These are phyloP conservation scores for Yarrowia sp. DNA, from an alignment of 805 yeast genomes.

Conservation along the genomic window DNA sequence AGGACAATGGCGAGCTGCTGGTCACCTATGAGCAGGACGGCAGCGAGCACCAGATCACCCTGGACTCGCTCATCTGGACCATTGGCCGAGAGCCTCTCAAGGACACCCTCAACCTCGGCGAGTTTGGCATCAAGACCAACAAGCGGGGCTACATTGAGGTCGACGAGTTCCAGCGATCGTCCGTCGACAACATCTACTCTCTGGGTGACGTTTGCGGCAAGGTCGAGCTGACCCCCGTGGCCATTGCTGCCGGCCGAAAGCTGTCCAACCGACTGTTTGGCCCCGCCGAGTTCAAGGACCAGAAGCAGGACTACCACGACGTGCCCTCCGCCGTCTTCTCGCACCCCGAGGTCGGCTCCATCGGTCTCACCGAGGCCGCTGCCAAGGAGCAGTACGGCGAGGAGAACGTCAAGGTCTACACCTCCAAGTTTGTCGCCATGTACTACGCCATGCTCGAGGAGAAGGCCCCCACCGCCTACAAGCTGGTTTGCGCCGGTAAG, in stretches of 20 bases:
- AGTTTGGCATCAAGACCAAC: conserved; percentile 72
- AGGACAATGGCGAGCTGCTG: conserved; percentile 57
- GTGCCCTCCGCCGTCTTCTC: conserved; percentile 97
- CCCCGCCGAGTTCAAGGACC: conserved; percentile 67
- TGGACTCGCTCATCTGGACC: conserved; percentile 90
- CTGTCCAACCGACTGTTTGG: conserved; percentile 92
- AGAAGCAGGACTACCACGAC: conserved; percentile 83
- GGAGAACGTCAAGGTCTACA: conserved; percentile 80
- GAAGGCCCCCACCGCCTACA: conserved; percentile 88
- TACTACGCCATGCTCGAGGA: conserved; percentile 77
- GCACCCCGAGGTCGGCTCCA: conserved; percentile 96
- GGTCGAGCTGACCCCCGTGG: conserved; percentile 95
- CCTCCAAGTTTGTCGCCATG: conserved; percentile 87
- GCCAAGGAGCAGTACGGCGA: conserved; percentile 82
- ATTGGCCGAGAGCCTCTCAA: conserved; percentile 84
- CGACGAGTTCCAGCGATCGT: conserved; percentile 88
- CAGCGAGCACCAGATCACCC: conserved; percentile 57
- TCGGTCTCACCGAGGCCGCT: conserved; percentile 82
- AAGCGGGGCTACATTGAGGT: conserved; percentile 69
- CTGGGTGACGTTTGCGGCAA: conserved; percentile 95
- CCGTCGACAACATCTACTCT: conserved; percentile 73
- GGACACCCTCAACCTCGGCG: conserved; percentile 72
- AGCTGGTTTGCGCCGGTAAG: conserved; percentile 75
- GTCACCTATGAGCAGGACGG: conserved; percentile 55
- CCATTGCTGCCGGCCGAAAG: conserved; percentile 97